phyloP scores from a whole-genome alignment of 2,329 filamentous ascomycete species.

The Endocalyx cinctus region DNA sequence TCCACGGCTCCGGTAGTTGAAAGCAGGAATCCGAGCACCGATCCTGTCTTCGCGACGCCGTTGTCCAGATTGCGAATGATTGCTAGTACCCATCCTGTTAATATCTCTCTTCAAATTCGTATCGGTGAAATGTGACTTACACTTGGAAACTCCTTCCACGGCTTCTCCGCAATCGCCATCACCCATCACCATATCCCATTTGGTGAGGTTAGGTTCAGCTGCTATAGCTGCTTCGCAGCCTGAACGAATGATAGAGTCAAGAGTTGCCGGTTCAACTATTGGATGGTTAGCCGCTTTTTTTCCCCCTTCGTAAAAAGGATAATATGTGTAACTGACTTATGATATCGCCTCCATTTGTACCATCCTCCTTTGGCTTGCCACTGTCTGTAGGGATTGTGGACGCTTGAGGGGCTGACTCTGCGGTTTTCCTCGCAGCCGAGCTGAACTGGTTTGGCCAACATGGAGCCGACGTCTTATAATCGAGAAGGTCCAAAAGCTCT shows the following conservation, averaged over 20 bases:
- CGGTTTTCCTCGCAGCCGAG: slow-evolving; percentile 2
- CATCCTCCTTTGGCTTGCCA: background rate
- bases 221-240: slow-evolving; percentile 30
- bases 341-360: background rate
- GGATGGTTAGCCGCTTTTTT: slow-evolving; percentile 11
- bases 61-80: slow-evolving; percentile 24
- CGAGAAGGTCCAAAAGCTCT: slow-evolving; percentile 43
- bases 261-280: slow-evolving; percentile 21
- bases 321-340: background rate
- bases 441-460: slow-evolving; percentile 39
- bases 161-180: slow-evolving; percentile 30
- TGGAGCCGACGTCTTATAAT: slow-evolving; percentile 45
- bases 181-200: slow-evolving; percentile 31
- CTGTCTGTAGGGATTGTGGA: background rate
- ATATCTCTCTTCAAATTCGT: background rate
- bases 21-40: slow-evolving; percentile 25
- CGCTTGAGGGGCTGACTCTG: too few species aligned
- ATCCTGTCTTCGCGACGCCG: slow-evolving; percentile 24
- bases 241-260: slow-evolving; percentile 22
- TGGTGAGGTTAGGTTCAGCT: slow-evolving; percentile 27
- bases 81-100: slow-evolving; percentile 8
- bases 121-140: too few species aligned
- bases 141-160: slow-evolving; percentile 19
- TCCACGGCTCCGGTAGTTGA: slow-evolving; percentile 28
- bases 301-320: background rate